Percentiles rank a stretch among this genome's conserved stretches.
Evolutionary conservation across 2,329 filamentous ascomycete genomes (phyloP).

Genomic region (Arachnopeziza araneosa): DNA sequence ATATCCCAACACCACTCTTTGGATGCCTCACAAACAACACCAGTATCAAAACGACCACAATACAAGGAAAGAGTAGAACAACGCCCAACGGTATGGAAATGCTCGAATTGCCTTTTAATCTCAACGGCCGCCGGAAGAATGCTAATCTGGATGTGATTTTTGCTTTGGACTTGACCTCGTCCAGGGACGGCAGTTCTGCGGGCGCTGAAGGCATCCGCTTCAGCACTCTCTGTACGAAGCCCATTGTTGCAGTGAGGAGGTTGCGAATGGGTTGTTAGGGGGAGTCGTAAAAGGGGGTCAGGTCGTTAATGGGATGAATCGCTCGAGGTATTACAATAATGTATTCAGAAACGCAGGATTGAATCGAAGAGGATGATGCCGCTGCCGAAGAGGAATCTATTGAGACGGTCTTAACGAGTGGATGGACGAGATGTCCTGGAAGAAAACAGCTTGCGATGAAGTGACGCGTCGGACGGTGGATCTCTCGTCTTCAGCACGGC

Average conservation of each 20-base stretch:
- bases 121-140: slow-evolving; percentile 81
- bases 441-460: slow-evolving; percentile 23
- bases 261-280: not conserved
- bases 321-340: slow-evolving; percentile 21
- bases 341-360: slow-evolving; percentile 21
- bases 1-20: slow-evolving; percentile 70
- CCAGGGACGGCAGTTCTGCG: slow-evolving; percentile 36
- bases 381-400: not conserved
- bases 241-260: slow-evolving; percentile 34
- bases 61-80: slow-evolving; percentile 85
- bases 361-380: slow-evolving; percentile 17
- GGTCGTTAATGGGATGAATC: not conserved
- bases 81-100: slow-evolving; percentile 90
- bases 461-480: slow-evolving; percentile 24
- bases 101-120: slow-evolving; percentile 84
- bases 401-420: slow-evolving; percentile 26
- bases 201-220: slow-evolving; percentile 45
- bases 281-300: not conserved
- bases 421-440: slow-evolving; percentile 29
- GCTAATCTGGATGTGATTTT: slow-evolving; percentile 51
- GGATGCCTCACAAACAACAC: slow-evolving; percentile 86
- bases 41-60: slow-evolving; percentile 86
- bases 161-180: slow-evolving; percentile 39
- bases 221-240: slow-evolving; percentile 46
- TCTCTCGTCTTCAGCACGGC: slow-evolving; percentile 16